Conservation (phyloP, 306 rosid species). For the Lagenaria siceraria region DNA sequence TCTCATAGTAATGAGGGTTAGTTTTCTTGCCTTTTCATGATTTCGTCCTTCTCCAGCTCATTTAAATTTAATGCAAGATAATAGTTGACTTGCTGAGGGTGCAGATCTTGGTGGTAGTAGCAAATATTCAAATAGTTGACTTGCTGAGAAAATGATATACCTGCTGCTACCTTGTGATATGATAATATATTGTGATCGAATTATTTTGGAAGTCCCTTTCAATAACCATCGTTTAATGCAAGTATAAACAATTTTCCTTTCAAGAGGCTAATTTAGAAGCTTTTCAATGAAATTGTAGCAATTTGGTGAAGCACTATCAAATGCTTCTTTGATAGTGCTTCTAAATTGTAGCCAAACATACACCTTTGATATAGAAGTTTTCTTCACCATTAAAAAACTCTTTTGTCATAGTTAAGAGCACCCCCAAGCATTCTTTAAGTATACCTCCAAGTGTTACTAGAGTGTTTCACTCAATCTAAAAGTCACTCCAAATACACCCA, state of each 20-base stretch:
- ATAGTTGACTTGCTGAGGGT: neutral
- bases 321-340: neutral
- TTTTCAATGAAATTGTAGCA: neutral
- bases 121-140: no score
- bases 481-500: neutral
- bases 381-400: neutral
- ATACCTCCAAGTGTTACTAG: neutral
- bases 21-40: constrained; percentile 15
- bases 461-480: neutral
- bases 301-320: neutral
- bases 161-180: neutral
- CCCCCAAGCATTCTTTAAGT: neutral
- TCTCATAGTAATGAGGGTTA: constrained; percentile 55
- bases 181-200: neutral
- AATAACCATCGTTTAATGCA: neutral
- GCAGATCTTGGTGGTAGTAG: no score
- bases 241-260: neutral
- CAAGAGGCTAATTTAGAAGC: neutral
- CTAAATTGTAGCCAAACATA: neutral
- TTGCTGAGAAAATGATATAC: neutral
- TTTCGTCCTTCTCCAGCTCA: neutral
- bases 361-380: neutral
- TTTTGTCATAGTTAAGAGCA: neutral
- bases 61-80: neutral
- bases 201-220: neutral